A percentile compares a stretch with the other conserved stretches of the same genome.
phyloP scores from a whole-genome alignment of 495 filamentous ascomycete genomes.

The Penicillium malachiteum region DNA sequence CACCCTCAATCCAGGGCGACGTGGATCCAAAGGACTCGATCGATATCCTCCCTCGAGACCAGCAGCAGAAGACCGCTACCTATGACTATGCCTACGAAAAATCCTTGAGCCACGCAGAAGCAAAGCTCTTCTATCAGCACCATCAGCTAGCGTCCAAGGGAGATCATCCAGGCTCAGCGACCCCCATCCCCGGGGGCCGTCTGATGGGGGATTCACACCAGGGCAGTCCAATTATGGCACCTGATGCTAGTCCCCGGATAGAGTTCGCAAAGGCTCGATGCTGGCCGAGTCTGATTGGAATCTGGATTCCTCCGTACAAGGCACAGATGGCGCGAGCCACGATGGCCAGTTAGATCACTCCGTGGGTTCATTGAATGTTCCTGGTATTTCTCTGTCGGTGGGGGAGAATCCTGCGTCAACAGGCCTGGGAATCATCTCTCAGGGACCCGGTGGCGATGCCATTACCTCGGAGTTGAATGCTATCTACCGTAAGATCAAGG shows the following conservation, averaged over 20 bases:
- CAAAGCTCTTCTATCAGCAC: slow-evolving; percentile 92
- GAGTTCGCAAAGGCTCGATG: slow-evolving; percentile 15
- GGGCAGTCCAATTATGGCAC: slow-evolving; percentile 7
- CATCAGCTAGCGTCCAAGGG: slow-evolving; percentile 59
- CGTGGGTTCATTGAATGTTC: slow-evolving; percentile 38
- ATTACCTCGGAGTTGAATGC: slow-evolving; percentile 77
- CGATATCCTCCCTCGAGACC: slow-evolving; percentile 68
- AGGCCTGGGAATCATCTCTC: slow-evolving; percentile 50
- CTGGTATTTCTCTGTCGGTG: slow-evolving; percentile 43
- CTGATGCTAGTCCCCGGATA: slow-evolving; percentile 10
- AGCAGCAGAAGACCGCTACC: slow-evolving; percentile 74
- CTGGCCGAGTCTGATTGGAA: slow-evolving; percentile 16
- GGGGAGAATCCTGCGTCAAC: slow-evolving; percentile 51
- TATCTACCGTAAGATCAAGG: slow-evolving; percentile 86
- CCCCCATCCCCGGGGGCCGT: slow-evolving; percentile 17
- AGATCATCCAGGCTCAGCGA: slow-evolving; percentile 22
- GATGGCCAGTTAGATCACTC: slow-evolving; percentile 35
- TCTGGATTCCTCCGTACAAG: slow-evolving; percentile 2
- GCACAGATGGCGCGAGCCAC: slow-evolving; percentile 7
- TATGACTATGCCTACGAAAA: slow-evolving; percentile 89
- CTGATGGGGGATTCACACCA: slow-evolving; percentile 9
- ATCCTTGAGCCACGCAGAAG: slow-evolving; percentile 84
- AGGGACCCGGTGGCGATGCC: slow-evolving; percentile 58
- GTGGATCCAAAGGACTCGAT: slow-evolving; percentile 2
- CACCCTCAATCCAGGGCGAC: slow-evolving; percentile 15